phyloP scores from a whole-genome alignment of 108 stramenopile species.

The Nannochloropsis salina region DNA sequence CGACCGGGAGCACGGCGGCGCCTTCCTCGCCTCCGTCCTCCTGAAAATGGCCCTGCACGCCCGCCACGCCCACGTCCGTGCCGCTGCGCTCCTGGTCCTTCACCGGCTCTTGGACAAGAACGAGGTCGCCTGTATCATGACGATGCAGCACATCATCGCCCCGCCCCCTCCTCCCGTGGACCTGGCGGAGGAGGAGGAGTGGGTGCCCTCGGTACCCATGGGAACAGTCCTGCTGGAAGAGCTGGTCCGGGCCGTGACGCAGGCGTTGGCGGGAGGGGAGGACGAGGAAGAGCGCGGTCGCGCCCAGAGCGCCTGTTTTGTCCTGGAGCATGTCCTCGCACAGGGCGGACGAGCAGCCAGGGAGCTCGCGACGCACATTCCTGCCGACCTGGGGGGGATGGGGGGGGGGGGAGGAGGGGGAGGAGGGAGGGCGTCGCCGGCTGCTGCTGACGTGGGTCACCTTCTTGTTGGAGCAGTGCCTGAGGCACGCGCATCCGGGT shows the following conservation, averaged over 20 bases:
- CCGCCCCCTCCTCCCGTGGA: background rate
- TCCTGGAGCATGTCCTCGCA: background rate
- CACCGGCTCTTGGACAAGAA: background rate
- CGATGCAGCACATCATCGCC: background rate
- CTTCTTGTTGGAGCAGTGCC: background rate
- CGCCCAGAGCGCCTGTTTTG: background rate
- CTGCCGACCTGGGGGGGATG: background rate
- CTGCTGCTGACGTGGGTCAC: background rate
- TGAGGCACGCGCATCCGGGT: background rate
- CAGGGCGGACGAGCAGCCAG: background rate
- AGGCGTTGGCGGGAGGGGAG: background rate
- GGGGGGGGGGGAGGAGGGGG: background rate
- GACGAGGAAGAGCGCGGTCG: background rate
- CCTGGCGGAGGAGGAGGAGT: background rate
- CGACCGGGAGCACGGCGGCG: background rate
- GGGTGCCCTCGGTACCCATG: background rate
- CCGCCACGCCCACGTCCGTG: background rate
- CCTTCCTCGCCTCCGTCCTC: background rate
- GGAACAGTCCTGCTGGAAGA: conserved; percentile 11
- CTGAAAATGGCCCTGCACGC: background rate
- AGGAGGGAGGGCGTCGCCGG: background rate
- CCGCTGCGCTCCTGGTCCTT: background rate
- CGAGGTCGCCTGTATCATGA: background rate
- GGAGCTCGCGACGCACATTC: background rate
- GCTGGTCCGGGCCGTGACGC: background rate